Base-by-base conservation (phyloP, 1,284 basidiomycete genomes). In the Chalciporus piperatoides region DNA sequence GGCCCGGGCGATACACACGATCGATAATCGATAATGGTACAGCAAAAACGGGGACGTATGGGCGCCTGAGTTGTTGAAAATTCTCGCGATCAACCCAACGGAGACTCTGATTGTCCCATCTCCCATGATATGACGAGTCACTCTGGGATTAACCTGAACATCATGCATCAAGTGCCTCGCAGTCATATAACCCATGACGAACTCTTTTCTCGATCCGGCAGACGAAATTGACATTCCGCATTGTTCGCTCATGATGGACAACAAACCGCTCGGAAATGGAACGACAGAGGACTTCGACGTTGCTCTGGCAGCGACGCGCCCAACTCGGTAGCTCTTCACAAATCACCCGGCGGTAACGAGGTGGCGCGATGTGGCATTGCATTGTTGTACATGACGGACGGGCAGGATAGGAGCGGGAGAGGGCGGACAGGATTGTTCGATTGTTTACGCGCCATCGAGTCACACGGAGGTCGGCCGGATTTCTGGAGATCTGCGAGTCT, bases 181-280 rank as follows among this genome's bases (percentile, higher is more conserved):
- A 15, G 2, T 10, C 33, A 32, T n/a, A 32, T 12, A 5, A 32
- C 25, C 32, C 32, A 15, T 33, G 33, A 35, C 15, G 33, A 23
- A 15, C 33, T 15, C 6, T 8, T 35, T 35, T n/a, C 15, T 35
- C 33, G 9, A 35, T 15, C 2, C 10, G n/a, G 33, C 6, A 35
- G 5, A n/a, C 33, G 12, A 35, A 35, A 35, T 35, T 35, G 15
- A 10, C n/a, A 15, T 59, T 56, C 58, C 56, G 61, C 60, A 61
- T 61, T 61, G 62, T 64, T 52, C 51, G 33, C 50, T 46, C 19
- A 32, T 33, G 43, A 33, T 44, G 36, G 52, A 27, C 32, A 38
- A 15, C 14, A 35, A 43, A n/a, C 14, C 5, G 21, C 27, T 24
- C 30, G 12, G 15, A 40, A 32, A 36, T 27, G 24, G 25, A 36